Evolutionary conservation across 208 protist species (phyloP), one percentile per base, ranked within the genome.

Genomic region (Naegleria lovaniensis): DNA sequence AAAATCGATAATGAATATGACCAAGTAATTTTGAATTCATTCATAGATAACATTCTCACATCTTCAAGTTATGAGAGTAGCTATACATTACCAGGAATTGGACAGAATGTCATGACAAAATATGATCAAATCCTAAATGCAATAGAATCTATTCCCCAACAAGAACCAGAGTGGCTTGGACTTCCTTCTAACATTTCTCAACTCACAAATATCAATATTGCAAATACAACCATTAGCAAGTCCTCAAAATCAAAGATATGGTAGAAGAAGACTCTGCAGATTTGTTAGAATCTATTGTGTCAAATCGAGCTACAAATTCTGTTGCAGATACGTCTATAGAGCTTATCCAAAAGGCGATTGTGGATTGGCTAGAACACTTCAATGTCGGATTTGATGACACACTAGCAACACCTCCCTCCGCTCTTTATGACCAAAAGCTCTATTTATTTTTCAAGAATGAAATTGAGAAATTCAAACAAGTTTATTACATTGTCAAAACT

Each of bases 1-100:
- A 95, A 97, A 90, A 95, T 99, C 29, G 98, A 98, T 92, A 99
- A 99, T 94, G 94, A 96, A n/a, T 99, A 98, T 93, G 99, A 99
- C 92, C 94, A 97, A 93, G 94, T 96, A 87, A 90, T 99, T 1
- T 91, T 99, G 2, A 93, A 97, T 58, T 95, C 94, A 58, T 96
- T 99, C 92, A 96, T 99, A 33, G 91, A 92, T 25, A 83, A 93
- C 43, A 41, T 99, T 29, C 96, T 99, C 79, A 93, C 92, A 83
- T 85, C 93, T 16, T 92, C 76, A 58, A 90, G 94, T 36, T 99
- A 97, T 92, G 92, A 97, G 55, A 91, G 29, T 6, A 92, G 92
- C 29, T 97, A 96, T 90, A 19, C 90, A 51, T 92, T 43, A 41
- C 13, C 83, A 33, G 83, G 51, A 22, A 91, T 94, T 40, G 33